Evolutionary conservation across 768 basidiomycete species (phyloP).

Genomic region (Saitozyma sp.): DNA sequence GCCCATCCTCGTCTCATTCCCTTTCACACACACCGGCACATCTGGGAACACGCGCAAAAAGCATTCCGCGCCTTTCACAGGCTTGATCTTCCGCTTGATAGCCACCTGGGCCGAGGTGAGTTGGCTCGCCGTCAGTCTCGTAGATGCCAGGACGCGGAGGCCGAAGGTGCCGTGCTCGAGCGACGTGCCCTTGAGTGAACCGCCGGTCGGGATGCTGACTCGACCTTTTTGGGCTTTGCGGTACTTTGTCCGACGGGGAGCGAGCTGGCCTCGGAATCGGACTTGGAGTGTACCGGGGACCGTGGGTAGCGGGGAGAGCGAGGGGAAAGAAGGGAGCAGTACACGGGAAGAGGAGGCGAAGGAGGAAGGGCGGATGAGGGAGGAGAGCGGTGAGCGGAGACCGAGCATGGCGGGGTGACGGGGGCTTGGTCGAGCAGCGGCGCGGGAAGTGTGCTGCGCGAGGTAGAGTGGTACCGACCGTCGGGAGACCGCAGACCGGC

Average conservation of each 20-base stretch:
- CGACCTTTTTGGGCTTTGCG: constrained; percentile 83
- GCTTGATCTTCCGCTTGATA: constrained; percentile 83
- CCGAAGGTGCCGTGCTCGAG: constrained; percentile 91
- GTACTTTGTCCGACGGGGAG: constrained; percentile 79
- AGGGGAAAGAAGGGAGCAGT: constrained; percentile 14
- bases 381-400: constrained; percentile 1
- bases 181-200: constrained; percentile 89
- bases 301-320: background rate
- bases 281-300: constrained; percentile 24
- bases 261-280: constrained; percentile 56
- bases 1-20: constrained; percentile 99
- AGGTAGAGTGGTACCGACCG: no score
- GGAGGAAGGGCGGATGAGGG: constrained; percentile 25
- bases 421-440: background rate
- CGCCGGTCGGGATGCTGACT: constrained; percentile 58
- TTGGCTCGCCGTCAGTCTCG: constrained; percentile 83
- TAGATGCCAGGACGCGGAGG: constrained; percentile 79
- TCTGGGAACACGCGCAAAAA: constrained; percentile 92
- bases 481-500: no score
- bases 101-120: constrained; percentile 82
- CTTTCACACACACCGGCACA: constrained; percentile 96
- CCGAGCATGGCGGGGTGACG: constrained; percentile 15
- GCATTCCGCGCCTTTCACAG: constrained; percentile 82
- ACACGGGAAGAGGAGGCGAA: constrained; percentile 34
- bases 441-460: background rate